A percentile compares a stretch with the other conserved stretches of the same genome.
Conservation (phyloP, 2,329 filamentous ascomycete genomes). For the Colletotrichum musicola region DNA sequence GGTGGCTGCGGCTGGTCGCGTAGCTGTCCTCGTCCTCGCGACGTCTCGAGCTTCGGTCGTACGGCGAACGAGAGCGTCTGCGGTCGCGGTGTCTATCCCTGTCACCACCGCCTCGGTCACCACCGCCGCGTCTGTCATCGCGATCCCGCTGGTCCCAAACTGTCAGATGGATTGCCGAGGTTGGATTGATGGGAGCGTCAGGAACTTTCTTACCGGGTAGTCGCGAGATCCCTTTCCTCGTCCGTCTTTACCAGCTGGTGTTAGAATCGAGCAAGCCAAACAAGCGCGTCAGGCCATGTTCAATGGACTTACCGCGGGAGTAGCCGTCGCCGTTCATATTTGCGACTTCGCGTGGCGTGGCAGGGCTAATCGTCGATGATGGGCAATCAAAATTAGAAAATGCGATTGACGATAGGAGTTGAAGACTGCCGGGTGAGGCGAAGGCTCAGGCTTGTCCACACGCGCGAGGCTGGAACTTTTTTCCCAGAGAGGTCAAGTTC, state of each 20-base stretch:
- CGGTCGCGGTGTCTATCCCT: constrained; percentile 66
- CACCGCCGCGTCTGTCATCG: constrained; percentile 48
- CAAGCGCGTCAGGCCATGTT: neutral
- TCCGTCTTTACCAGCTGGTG: constrained; percentile 31
- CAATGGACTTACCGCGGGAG: constrained; percentile 38
- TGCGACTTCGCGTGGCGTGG: constrained; percentile 22
- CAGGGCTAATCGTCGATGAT: constrained; percentile 28
- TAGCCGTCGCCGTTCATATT: constrained; percentile 42
- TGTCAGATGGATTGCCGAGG: neutral
- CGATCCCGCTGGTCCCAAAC: constrained; percentile 46
- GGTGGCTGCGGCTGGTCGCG: constrained; percentile 91
- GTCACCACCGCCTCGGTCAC: constrained; percentile 36
- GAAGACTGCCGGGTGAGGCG: constrained; percentile 29
- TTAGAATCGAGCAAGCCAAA: constrained; percentile 24
- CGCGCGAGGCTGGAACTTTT: constrained; percentile 41
- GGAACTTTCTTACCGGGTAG: constrained; percentile 35
- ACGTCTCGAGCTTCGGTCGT: constrained; percentile 75
- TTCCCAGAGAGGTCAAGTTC: constrained; percentile 34
- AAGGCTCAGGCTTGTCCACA: constrained; percentile 24
- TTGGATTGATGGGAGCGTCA: neutral
- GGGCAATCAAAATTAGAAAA: constrained; percentile 16
- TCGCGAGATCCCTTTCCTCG: constrained; percentile 40
- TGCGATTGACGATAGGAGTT: constrained; percentile 25
- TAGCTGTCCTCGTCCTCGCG: constrained; percentile 87
- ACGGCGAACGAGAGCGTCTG: constrained; percentile 89